Base-by-base conservation (phyloP, 106 monocot genomes). In the Phalaenopsis equestris region DNA sequence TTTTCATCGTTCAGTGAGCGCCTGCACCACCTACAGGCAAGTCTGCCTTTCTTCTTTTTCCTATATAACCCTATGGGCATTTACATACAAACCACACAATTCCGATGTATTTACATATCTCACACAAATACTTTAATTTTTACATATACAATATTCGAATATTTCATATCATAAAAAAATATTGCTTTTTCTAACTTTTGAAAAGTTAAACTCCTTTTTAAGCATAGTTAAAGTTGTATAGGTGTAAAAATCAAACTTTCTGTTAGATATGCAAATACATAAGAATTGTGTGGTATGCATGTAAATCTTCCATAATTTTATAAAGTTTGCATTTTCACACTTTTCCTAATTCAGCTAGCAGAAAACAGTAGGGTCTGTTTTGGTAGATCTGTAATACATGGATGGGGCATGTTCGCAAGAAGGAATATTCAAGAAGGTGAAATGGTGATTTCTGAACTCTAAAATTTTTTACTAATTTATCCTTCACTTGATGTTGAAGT, bases 361-460 rank as follows among this genome's bases (percentile, higher is more conserved):
- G 99, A 99, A 84, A 84, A 88, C 4, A 78, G n/a, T 72, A 86
- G 93, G 80, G 93, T 95, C 43, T 99, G 93, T 49, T 93, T 90
- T 87, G 99, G 99, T 73, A 93, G 84, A 86, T 99, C 99, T 52
- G 93, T 95, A 67, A 99, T 99, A 78, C 99, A 99, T 86, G 99
- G 99, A 72, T 99, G 99, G 99, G 99, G 99, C 52, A 88, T 99
- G 57, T 95, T 99, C 87, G 99, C 99, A 42, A 87, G 91, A 23
- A 84, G 87, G 75, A 85, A 88, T 83, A 95, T 99, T 87, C 93
- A 93, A 86, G 95, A 93, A 87, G 99, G 99, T 79, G 95, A 99
- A 82, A 99, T 99, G 99, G 99, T 99, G 92, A n/a, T 77, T 42
- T 58, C 21, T 3, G 5, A 23, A 42, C 49, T 24, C 38, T 76